Evolutionary conservation across 2,329 filamentous ascomycete genomes (phyloP).

Genomic region (Magnaporthiopsis rhizophila): DNA sequence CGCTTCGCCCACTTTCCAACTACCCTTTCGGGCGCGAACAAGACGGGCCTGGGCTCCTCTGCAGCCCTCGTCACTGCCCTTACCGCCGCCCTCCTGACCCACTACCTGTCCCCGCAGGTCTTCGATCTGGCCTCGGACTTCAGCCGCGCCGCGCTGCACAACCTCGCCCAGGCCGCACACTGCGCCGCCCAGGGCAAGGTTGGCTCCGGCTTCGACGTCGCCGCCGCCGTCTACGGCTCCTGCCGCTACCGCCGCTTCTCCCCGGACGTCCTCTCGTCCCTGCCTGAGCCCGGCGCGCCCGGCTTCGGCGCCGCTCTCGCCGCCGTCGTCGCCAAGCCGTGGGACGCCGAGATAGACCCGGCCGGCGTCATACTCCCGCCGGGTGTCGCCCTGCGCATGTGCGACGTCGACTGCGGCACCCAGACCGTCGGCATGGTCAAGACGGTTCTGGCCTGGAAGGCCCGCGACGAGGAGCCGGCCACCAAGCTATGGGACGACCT

Average conservation of each 20-base stretch:
- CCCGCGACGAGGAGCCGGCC: slow-evolving; percentile 54
- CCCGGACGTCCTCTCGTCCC: slow-evolving; percentile 57
- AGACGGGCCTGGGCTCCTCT: slow-evolving; percentile 91
- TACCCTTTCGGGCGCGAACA: slow-evolving; percentile 71
- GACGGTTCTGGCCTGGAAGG: slow-evolving; percentile 76
- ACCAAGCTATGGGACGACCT: slow-evolving; percentile 65
- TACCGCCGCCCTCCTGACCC: slow-evolving; percentile 65
- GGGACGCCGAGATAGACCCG: slow-evolving; percentile 66
- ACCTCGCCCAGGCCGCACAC: slow-evolving; percentile 87
- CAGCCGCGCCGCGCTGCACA: slow-evolving; percentile 65
- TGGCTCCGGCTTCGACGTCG: slow-evolving; percentile 92
- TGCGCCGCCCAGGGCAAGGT: slow-evolving; percentile 96
- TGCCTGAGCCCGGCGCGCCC: slow-evolving; percentile 58
- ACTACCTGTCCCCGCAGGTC: slow-evolving; percentile 54
- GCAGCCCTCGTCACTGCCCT: slow-evolving; percentile 89
- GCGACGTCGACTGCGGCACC: slow-evolving; percentile 89
- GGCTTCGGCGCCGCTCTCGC: slow-evolving; percentile 62
- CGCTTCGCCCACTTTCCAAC: slow-evolving; percentile 75
- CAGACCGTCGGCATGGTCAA: slow-evolving; percentile 96
- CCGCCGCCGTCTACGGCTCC: slow-evolving; percentile 83
- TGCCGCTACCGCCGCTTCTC: slow-evolving; percentile 92
- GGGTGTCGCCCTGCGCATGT: slow-evolving; percentile 78
- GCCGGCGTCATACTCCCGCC: slow-evolving; percentile 59
- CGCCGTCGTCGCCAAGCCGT: slow-evolving; percentile 50
- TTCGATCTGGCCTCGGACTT: slow-evolving; percentile 50